Conservation (phyloP, 371 early-diverging fungal genomes). For the Apophysomyces elegans region DNA sequence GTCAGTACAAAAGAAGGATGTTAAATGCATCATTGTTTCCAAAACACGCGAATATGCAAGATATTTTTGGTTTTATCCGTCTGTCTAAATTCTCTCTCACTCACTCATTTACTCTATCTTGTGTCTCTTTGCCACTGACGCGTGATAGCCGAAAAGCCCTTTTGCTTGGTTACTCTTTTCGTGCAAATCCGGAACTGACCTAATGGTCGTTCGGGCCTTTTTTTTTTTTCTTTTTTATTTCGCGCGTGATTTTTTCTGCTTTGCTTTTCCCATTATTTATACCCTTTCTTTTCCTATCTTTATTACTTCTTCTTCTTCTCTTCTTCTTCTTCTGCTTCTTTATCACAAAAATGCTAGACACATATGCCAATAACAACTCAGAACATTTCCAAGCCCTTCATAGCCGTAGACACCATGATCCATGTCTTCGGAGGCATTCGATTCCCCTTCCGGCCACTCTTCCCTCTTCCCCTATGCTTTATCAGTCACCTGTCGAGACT, state of each 20-base stretch:
- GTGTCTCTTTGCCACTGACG: not conserved
- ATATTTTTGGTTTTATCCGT: constrained; percentile 2
- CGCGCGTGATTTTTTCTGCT: constrained; percentile 7
- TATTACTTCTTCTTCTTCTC: constrained; percentile 2
- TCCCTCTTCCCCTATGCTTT: not conserved
- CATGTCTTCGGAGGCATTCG: not conserved
- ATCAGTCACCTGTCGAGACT: constrained; percentile 1
- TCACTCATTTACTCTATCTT: no score
- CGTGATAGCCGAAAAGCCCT: constrained; percentile 6
- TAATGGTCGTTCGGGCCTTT: not conserved
- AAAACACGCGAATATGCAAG: constrained; percentile 10
- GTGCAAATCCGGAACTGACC: no score
- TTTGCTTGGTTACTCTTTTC: no score
- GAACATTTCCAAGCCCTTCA: not conserved
- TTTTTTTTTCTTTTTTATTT: constrained; percentile 11
- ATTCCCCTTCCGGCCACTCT: not conserved
- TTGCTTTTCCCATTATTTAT: not conserved
- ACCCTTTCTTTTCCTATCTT: constrained; percentile 1
- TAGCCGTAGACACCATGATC: constrained; percentile 1
- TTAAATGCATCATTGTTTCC: constrained; percentile 11
- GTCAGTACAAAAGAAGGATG: not conserved
- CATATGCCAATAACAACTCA: not conserved
- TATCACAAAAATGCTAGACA: not conserved
- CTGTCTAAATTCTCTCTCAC: no score
- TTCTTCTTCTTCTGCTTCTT: constrained; percentile 2